A percentile compares a stretch with the other conserved stretches of the same genome.
Conservation (phyloP, 768 basidiomycete species). For the Podaxis sp. region DNA sequence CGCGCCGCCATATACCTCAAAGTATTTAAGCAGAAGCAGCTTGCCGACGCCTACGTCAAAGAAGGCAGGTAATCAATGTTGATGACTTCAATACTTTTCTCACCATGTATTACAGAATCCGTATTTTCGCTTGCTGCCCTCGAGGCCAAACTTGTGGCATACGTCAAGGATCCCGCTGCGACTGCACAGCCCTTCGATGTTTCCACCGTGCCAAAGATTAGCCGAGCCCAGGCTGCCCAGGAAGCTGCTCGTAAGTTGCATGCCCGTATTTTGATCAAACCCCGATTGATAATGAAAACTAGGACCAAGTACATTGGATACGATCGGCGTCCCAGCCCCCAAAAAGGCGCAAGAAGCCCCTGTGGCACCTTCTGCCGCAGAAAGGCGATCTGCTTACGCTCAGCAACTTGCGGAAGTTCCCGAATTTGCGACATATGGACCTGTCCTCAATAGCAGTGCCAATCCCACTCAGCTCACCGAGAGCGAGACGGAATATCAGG, state of each 20-base stretch:
- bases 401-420: slow-evolving; percentile 85
- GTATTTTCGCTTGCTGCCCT: slow-evolving; percentile 88
- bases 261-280: slow-evolving; percentile 1
- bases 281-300: slow-evolving; percentile 12
- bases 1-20: slow-evolving; percentile 94
- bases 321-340: slow-evolving; percentile 68
- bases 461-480: slow-evolving; percentile 87
- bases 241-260: slow-evolving; percentile 74
- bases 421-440: slow-evolving; percentile 81
- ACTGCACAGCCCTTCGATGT: slow-evolving; percentile 77
- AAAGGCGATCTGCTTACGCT: slow-evolving; percentile 84
- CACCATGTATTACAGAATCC: slow-evolving; percentile 61
- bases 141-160: slow-evolving; percentile 90
- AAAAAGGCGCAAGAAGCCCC: slow-evolving; percentile 59
- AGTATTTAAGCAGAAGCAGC: slow-evolving; percentile 71
- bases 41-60: slow-evolving; percentile 87
- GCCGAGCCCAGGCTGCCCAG: slow-evolving; percentile 86
- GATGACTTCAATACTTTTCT: neutral
- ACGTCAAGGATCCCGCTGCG: slow-evolving; percentile 81
- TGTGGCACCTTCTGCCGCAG: slow-evolving; percentile 78
- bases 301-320: slow-evolving; percentile 88
- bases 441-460: slow-evolving; percentile 81
- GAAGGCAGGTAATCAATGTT: slow-evolving; percentile 57
- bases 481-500: slow-evolving; percentile 97
- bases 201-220: slow-evolving; percentile 88